Percentiles rank a stretch among this genome's conserved stretches.
These are phyloP conservation scores for Trichoderma koningii DNA, from an alignment of 2,329 filamentous ascomycete species.

Conservation along the genomic window DNA sequence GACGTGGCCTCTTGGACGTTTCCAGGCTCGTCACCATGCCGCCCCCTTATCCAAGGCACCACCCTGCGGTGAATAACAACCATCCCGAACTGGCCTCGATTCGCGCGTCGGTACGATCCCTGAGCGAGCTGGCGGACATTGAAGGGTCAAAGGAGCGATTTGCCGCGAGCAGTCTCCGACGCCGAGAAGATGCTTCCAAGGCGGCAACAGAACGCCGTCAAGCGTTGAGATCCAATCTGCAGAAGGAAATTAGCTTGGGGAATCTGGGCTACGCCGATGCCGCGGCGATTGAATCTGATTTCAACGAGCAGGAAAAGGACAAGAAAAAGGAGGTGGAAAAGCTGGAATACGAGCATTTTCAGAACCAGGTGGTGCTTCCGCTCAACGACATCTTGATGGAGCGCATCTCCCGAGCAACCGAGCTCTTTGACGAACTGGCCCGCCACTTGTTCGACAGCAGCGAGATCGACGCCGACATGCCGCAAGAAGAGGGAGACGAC, in stretches of 20 bases:
- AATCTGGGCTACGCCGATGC: conserved; percentile 82
- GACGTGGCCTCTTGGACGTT: conserved; percentile 70
- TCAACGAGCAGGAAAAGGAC: conserved; percentile 68
- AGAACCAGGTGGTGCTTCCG: conserved; percentile 78
- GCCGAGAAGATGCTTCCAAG: conserved; percentile 57
- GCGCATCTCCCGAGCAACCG: conserved; percentile 71
- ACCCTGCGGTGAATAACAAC: conserved; percentile 93
- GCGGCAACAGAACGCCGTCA: conserved; percentile 58
- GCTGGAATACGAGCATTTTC: conserved; percentile 80
- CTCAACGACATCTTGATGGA: conserved; percentile 77
- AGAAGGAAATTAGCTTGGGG: conserved; percentile 75
- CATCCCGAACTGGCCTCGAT: conserved; percentile 85
- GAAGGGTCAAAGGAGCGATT: conserved; percentile 67
- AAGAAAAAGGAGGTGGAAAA: conserved; percentile 73
- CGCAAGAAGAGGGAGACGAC: conserved; percentile 94
- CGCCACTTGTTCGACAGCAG: conserved; percentile 69
- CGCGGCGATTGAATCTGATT: conserved; percentile 75
- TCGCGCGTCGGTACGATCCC: conserved; percentile 69
- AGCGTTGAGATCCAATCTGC: conserved; percentile 72
- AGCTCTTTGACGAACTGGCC: conserved; percentile 75
- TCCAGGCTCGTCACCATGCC: conserved; percentile 91
- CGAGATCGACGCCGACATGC: conserved; percentile 70
- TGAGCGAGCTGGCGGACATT: conserved; percentile 74
- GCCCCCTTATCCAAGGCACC: conserved; percentile 89
- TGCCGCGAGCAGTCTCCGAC: conserved; percentile 57